phyloP scores from a whole-genome alignment of 2,329 filamentous ascomycete genomes.

The Rhytidhysteron rufulum region DNA sequence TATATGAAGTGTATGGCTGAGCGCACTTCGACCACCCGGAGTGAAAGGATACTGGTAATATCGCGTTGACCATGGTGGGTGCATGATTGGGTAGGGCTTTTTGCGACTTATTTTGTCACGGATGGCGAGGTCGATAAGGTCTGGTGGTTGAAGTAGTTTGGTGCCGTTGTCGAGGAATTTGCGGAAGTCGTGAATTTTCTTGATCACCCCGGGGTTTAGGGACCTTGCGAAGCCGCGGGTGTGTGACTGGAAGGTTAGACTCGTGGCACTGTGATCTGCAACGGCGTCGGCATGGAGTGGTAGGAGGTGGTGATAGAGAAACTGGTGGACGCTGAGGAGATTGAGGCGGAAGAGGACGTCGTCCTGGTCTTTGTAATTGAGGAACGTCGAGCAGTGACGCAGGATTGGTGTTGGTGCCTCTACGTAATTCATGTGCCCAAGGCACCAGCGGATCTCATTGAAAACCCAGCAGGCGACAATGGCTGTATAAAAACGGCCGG shows the following conservation, averaged over 20 bases:
- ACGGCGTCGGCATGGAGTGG: slow-evolving; percentile 13
- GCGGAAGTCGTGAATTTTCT: slow-evolving; percentile 8
- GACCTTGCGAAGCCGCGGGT: not conserved
- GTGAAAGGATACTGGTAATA: slow-evolving; percentile 1
- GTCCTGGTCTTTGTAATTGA: slow-evolving; percentile 9
- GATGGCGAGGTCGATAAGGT: slow-evolving; percentile 20
- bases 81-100: slow-evolving; percentile 11
- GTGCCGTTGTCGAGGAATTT: slow-evolving; percentile 17
- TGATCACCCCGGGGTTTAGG: not conserved
- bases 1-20: not conserved
- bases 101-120: slow-evolving; percentile 9
- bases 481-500: slow-evolving; percentile 19
- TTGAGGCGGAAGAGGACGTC: slow-evolving; percentile 10
- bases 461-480: slow-evolving; percentile 17
- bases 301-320: slow-evolving; percentile 22
- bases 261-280: slow-evolving; percentile 14
- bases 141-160: slow-evolving; percentile 22
- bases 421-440: slow-evolving; percentile 11
- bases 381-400: slow-evolving; percentile 5
- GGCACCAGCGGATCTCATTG: slow-evolving; percentile 22
- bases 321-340: slow-evolving; percentile 15
- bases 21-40: slow-evolving; percentile 6
- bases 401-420: slow-evolving; percentile 6
- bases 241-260: slow-evolving; percentile 16
- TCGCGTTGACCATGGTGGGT: slow-evolving; percentile 10